Evolutionary conservation across 73 alveolate genomes (phyloP), one percentile per base, ranked within the genome.

Genomic region (Diophrys sp.): DNA sequence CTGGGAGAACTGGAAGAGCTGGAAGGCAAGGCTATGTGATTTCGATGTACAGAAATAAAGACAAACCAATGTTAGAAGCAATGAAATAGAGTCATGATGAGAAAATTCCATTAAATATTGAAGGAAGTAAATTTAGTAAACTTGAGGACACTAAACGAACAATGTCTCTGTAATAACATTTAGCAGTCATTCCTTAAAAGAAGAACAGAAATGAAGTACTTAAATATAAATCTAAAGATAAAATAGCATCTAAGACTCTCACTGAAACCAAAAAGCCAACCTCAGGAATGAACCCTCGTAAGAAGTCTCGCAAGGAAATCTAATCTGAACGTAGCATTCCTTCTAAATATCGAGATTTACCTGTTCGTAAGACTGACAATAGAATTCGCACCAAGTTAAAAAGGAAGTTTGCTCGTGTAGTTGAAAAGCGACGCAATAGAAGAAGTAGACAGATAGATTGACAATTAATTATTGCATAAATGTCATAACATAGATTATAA

Each of bases 1-100:
- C 91, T 0, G 90, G 99, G 29, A 89, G 99, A 83, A 96, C 99
- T 0, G 99, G 99, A n/a, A 90, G 99, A 82, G 96, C 97, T 27
- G 99, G 99, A 28, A 87, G 91, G 44, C 91, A 85, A 71, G 99
- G 99, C 1, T 81, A 69, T 54, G 98, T 96, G 14, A 72, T 85
- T 71, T 88, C 98, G 76, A 79, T 97, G 31, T 77, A 76, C 54
- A 80, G 95, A 55, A 82, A 88, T 57, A 82, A 82, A 24, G 96
- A 94, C 75, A 28, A 67, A 23, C 82, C 80, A 5, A 76, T 94
- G 56, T 74, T 94, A 0, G 85, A 81, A 25, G 86, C 80, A 31
- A 86, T 86, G 93, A 79, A 68, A 53, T 24, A 25, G 27, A 67
- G 87, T 0, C 75, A 86, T 34, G 89, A 79, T 70, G 62, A 80